Evolutionary conservation across 371 early-diverging fungal species (phyloP).

Genomic region (Actinomucor elegans): DNA sequence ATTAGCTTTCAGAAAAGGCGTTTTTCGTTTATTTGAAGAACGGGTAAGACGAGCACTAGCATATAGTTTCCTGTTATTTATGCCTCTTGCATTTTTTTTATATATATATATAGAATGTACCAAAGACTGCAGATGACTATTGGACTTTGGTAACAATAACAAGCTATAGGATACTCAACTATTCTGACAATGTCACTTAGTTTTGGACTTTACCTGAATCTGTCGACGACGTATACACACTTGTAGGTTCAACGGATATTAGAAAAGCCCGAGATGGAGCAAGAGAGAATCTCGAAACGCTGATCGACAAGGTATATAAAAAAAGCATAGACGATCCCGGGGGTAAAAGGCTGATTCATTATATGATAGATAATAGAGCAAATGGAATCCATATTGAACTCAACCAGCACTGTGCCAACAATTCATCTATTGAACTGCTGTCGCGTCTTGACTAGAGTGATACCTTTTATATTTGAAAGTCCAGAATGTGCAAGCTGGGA

Average conservation of each 20-base stretch:
- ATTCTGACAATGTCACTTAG: conserved; percentile 25
- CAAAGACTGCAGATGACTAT: conserved; percentile 57
- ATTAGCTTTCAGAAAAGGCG: conserved; percentile 79
- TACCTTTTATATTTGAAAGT: conserved; percentile 77
- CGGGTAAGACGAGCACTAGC: conserved; percentile 48
- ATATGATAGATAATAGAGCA: not conserved
- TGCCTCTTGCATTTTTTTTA: not conserved
- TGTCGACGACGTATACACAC: conserved; percentile 82
- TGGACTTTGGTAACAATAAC: conserved; percentile 58
- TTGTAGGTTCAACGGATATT: conserved; percentile 74
- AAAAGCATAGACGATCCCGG: too few species aligned
- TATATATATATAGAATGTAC: conserved; percentile 32
- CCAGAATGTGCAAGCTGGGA: conserved; percentile 56
- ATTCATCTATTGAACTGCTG: conserved; percentile 70
- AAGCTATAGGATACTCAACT: not conserved
- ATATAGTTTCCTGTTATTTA: not conserved
- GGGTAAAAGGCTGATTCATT: too few species aligned
- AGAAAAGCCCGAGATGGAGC: conserved; percentile 67
- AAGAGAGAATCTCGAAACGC: conserved; percentile 67
- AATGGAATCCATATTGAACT: conserved; percentile 20
- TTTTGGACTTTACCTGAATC: conserved; percentile 74
- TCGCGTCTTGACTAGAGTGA: conserved; percentile 72
- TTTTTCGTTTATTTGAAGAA: conserved; percentile 74
- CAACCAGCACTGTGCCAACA: conserved; percentile 33
- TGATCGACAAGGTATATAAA: conserved; percentile 62